Evolutionary conservation across 306 rosid species (phyloP).

Genomic region (Quercus aquifolioides): DNA sequence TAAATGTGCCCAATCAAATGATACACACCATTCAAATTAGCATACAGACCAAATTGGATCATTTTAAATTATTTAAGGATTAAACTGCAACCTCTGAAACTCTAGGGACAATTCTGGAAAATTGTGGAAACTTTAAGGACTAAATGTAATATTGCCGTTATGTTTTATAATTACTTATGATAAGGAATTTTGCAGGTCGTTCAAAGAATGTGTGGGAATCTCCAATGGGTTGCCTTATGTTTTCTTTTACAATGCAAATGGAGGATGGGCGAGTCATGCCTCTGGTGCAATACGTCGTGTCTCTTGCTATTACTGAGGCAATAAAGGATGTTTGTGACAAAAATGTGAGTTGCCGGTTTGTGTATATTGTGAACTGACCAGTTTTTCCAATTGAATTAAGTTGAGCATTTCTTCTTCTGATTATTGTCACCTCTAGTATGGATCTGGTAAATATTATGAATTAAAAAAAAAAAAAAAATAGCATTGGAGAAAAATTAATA

Average conservation of each 20-base stretch:
- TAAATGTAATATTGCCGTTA: not conserved
- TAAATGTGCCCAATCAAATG: no score
- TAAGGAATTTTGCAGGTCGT: constrained; percentile 55
- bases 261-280: constrained; percentile 83
- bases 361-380: not conserved
- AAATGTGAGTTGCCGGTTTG: constrained; percentile 48
- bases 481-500: not conserved
- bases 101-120: no score
- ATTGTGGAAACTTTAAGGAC: no score
- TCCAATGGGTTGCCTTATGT: constrained; percentile 81
- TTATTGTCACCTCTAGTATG: not conserved
- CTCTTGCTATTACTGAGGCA: constrained; percentile 83
- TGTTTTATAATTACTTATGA: constrained; percentile 1
- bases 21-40: no score
- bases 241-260: constrained; percentile 83
- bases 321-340: constrained; percentile 74
- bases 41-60: no score
- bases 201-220: constrained; percentile 93
- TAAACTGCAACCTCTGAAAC: no score
- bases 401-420: not conserved
- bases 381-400: not conserved
- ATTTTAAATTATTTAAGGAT: no score
- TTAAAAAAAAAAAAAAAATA: not conserved
- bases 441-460: not conserved
- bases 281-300: constrained; percentile 77